Evolutionary conservation across 768 basidiomycete species (phyloP), one percentile per base, ranked within the genome.

Genomic region (Fistulinella prunicolor): DNA sequence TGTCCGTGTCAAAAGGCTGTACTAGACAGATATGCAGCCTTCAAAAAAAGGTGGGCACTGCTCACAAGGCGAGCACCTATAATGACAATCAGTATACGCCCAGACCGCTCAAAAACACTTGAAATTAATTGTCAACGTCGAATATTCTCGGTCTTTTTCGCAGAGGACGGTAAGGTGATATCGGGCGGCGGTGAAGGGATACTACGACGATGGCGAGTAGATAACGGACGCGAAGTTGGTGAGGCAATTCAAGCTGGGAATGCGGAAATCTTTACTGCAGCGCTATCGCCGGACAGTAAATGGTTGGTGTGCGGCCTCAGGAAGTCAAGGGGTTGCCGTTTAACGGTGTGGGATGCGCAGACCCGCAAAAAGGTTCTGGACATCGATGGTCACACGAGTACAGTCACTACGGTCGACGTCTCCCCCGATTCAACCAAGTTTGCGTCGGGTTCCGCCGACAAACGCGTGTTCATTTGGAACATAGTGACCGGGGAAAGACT

Each of bases 331-430:
- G 28, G 28, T 28, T 12, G 5, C 9, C 9, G 14, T 13, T 12
- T n/a, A 12, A n/a, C 16, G n/a, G 39, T 51, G 4, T 42, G 46
- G 50, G n/a, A 51, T 38, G 36, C 36, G 3, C 19, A 21, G 14
- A 46, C 38, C 0, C 39, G 20, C 21, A 9, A 50, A 20, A 23
- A 40, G 13, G 45, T 47, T 20, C 9, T 22, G 2, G 26, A 37
- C 4, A 28, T 50, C 38, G 6, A 19, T 0, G 17, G 42, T 20
- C 44, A 41, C 34, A 29, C 20, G 19, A 1, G 14, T 13, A 14
- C 39, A 14, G 39, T 50, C 6, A 6, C 6, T 16, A 9, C 44
- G 5, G 21, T 46, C 10, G 45, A 46, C 14, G 13, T 50, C 2
- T 50, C 44, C 0, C 32, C 38, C 0, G 49, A 47, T 29, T 42